Evolutionary conservation across 805 yeast genomes (phyloP).

Genomic region (Lachancea cidri): DNA sequence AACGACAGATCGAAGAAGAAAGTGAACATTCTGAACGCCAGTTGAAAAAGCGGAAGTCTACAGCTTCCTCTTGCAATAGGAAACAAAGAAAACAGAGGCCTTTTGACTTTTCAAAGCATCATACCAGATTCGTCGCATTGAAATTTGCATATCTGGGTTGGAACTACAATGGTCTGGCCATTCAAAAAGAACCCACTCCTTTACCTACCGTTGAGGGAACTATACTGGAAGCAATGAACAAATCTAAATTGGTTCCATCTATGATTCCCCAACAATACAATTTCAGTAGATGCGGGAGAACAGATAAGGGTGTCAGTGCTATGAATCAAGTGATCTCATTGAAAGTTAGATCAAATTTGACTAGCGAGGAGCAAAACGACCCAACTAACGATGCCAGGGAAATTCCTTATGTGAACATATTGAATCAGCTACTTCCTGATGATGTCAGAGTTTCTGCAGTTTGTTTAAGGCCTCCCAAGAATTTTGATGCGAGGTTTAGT

Average conservation of each 20-base stretch:
- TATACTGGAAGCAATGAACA: constrained; percentile 64
- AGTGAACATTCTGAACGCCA: constrained; percentile 4
- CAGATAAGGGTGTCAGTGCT: constrained; percentile 96
- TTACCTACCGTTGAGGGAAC: constrained; percentile 83
- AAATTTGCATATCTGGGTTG: constrained; percentile 88
- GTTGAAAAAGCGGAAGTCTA: constrained; percentile 5
- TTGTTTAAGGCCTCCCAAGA: constrained; percentile 74
- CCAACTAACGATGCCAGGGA: constrained; percentile 59
- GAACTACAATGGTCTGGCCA: constrained; percentile 88
- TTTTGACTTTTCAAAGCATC: constrained; percentile 62
- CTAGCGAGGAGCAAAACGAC: constrained; percentile 55
- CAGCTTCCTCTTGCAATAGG: constrained; percentile 11
- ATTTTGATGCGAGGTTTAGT: constrained; percentile 89
- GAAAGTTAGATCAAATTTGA: constrained; percentile 62
- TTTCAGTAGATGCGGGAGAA: constrained; percentile 90
- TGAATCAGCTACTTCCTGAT: constrained; percentile 73
- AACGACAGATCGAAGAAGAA: constrained; percentile 5
- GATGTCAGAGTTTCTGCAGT: constrained; percentile 82
- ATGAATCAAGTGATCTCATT: constrained; percentile 90
- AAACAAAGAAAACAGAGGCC: constrained; percentile 35
- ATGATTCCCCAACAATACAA: constrained; percentile 56
- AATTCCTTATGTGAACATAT: constrained; percentile 65
- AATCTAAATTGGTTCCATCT: constrained; percentile 59
- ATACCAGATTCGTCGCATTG: constrained; percentile 68
- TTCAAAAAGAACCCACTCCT: constrained; percentile 69